Evolutionary conservation across 75 land plant genomes (phyloP).

Genomic region (Cunninghamia lanceolata): DNA sequence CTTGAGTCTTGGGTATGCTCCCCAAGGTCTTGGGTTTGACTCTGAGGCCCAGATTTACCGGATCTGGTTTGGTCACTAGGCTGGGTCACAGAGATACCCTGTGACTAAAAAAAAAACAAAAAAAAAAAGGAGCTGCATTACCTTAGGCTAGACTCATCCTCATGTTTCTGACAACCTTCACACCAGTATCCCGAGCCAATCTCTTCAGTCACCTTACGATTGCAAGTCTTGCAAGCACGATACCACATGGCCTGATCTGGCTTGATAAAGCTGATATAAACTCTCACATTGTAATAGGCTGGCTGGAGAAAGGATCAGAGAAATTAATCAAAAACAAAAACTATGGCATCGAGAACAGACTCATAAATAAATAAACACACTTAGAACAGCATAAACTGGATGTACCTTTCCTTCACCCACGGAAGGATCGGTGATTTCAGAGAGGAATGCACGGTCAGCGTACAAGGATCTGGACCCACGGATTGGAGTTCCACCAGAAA

Average conservation of each 20-base stretch:
- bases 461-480: conserved; percentile 54
- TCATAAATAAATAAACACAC: not conserved
- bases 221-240: conserved; percentile 88
- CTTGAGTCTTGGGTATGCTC: no score
- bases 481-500: conserved; percentile 37
- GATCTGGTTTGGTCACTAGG: no score
- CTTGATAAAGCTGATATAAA: conserved; percentile 79
- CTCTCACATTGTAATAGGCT: conserved; percentile 74
- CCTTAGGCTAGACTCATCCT: conserved; percentile 68
- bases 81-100: no score
- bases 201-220: conserved; percentile 84
- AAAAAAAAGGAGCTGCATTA: conserved; percentile 10
- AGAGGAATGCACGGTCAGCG: conserved; percentile 67
- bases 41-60: no score
- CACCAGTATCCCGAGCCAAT: conserved; percentile 88
- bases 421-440: conserved; percentile 61
- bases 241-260: conserved; percentile 99
- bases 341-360: not conserved
- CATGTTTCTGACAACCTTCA: conserved; percentile 85
- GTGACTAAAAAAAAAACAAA: no score
- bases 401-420: conserved; percentile 92
- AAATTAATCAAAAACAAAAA: not conserved
- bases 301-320: conserved; percentile 47
- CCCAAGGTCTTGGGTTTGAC: no score
- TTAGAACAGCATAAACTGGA: not conserved